Base-by-base conservation (phyloP, 78 protist genomes). In the Dictyostelium intermedium region DNA sequence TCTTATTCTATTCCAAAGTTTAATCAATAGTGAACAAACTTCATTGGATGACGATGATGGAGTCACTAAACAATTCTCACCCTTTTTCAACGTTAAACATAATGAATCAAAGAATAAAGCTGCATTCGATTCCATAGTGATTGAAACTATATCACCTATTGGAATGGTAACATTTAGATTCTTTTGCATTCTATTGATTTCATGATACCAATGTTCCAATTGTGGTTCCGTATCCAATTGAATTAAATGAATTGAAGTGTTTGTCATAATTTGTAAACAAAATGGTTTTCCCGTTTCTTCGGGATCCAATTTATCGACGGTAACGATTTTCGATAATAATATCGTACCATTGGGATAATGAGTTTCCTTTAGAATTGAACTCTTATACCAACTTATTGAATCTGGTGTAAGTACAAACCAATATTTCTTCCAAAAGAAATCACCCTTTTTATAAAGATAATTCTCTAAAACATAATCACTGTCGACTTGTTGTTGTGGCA, bases 341-440 rank as follows among this genome's bases (percentile, higher is more conserved):
- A 87, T 60, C 8, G 81, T 63, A 8, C 93, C 93, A 53, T 61
- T 78, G 37, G 93, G 93, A 87, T 87, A 87, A 35, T 61, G 83
- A 20, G 85, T 87, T 32, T 87, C 93, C 34, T 87, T 87, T 16
- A 60, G n/a, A n/a, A 77, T 56, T 13, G 86, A 78, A 1, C 35
- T 78, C 30, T 69, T 76, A 32, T 87, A 87, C 93, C 93, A 87
- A 13, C 70, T 41, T 14, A 87, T 37, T 32, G 85, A 78, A 13
- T 79, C 93, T 43, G 70, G 35, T 34, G 70, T 78, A 13, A 87
- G 39, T 0, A 78, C 86, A 25, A 87, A 87, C 93, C 93, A 87
- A 79, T 87, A 79, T 16, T 87, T 87, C 32, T 66, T 56, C 93
- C 93, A 87, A 79, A 87, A 87, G 80, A 78, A 87, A 66, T 87